Evolutionary conservation across 352 stramenopile genomes (phyloP).

Genomic region (Thraustotheca clavata): DNA sequence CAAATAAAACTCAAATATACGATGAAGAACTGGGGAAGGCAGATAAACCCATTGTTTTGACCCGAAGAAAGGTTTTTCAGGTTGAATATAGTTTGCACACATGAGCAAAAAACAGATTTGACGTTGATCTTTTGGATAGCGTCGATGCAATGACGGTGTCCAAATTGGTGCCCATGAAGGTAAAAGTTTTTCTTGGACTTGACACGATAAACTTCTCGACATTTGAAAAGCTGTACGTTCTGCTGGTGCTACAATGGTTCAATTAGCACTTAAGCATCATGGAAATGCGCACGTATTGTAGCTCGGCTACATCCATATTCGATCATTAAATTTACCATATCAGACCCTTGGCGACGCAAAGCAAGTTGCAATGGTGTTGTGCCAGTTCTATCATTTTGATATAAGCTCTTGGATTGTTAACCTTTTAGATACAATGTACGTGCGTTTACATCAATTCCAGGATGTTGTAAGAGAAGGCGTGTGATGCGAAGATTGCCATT

Average conservation of each 20-base stretch:
- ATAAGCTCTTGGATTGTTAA: background rate
- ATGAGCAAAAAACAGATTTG: slow-evolving; percentile 53
- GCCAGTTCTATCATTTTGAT: slow-evolving; percentile 30
- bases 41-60: slow-evolving; percentile 7
- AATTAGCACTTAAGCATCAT: background rate
- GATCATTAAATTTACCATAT: slow-evolving; percentile 36
- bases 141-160: slow-evolving; percentile 37
- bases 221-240: slow-evolving; percentile 23
- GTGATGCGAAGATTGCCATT: slow-evolving; percentile 36
- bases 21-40: background rate
- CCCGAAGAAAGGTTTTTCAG: background rate
- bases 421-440: slow-evolving; percentile 37
- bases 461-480: slow-evolving; percentile 31
- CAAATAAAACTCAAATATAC: slow-evolving; percentile 15
- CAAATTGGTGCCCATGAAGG: slow-evolving; percentile 50
- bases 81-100: slow-evolving; percentile 30
- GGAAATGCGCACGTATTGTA: slow-evolving; percentile 38
- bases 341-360: slow-evolving; percentile 36
- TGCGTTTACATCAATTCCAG: slow-evolving; percentile 42
- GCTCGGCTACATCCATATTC: slow-evolving; percentile 41
- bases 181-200: slow-evolving; percentile 40
- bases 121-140: slow-evolving; percentile 42
- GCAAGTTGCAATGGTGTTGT: slow-evolving; percentile 50
- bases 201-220: slow-evolving; percentile 29
- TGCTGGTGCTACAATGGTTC: slow-evolving; percentile 22